Evolutionary conservation across 441 rosid genomes (phyloP).

Genomic region (Gossypium gossypioides): DNA sequence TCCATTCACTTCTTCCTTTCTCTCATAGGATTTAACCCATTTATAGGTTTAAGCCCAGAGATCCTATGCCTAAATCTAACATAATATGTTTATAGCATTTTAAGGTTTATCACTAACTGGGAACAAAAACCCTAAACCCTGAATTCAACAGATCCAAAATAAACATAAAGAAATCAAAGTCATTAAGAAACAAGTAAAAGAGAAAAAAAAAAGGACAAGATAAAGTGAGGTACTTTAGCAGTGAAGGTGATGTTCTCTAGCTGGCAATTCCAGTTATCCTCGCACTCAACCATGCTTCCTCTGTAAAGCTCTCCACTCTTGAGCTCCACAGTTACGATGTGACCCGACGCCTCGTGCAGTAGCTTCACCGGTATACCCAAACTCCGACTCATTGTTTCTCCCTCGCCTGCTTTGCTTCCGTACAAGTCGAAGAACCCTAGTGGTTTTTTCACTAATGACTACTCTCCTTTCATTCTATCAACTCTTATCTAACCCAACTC

Average conservation of each 20-base stretch:
- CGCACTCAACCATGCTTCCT: constrained; percentile 96
- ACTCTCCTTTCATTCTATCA: neutral
- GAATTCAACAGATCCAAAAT: neutral
- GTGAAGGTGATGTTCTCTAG: constrained; percentile 87
- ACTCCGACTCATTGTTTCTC: constrained; percentile 71
- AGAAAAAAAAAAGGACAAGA: neutral
- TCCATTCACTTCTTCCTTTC: neutral
- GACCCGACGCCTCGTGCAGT: constrained; percentile 91
- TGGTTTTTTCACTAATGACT: neutral
- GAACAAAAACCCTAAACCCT: neutral
- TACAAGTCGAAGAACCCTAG: constrained; percentile 39
- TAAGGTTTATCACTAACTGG: neutral
- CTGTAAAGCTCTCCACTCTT: constrained; percentile 93
- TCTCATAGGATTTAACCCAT: neutral
- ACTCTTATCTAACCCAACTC: neutral
- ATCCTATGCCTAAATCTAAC: neutral
- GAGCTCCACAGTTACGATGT: constrained; percentile 88
- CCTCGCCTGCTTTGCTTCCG: neutral
- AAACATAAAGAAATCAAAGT: neutral
- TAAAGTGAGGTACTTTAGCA: constrained; percentile 48
- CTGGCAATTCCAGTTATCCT: constrained; percentile 98
- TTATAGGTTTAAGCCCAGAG: neutral
- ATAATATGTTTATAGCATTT: neutral
- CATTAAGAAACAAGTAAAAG: neutral
- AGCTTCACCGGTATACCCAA: constrained; percentile 96